Evolutionary conservation across 164 flowering plant genomes (phyloP), one percentile per base, ranked within the genome.

Genomic region (Magnolia changhungtana): DNA sequence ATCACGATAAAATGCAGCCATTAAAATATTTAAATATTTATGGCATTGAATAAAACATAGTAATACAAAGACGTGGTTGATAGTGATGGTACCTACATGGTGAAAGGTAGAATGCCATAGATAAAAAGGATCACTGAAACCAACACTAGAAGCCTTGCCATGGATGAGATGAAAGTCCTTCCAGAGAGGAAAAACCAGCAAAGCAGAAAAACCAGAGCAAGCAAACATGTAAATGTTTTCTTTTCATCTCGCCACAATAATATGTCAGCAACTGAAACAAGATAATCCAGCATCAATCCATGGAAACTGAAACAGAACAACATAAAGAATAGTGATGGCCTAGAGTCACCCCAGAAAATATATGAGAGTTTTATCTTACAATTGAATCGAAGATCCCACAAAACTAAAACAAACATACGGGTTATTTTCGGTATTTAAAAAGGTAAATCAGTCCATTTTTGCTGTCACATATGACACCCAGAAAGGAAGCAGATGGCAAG

Each of bases 211-310:
- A 71, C 79, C 71, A 86, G 69, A 21, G 78, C 77, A 77, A 92
- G 80, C 72, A 92, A 91, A 78, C 61, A 89, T 6, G 82, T 69
- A 78, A 93, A 96, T 50, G 96, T 87, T 77, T 78, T 85, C 89
- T 84, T 90, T 84, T 96, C 97, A 77, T 93, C 90, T 75, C 96
- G 89, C 99, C 99, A 96, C 64, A 96, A 86, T 80, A 96, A 84
- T 75, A 92, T 83, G 58, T 91, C 95, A 13, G 98, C 96, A 85
- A 90, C 99, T 96, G 97, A 84, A 93, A 23, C 37, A 77, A 82
- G 27, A 84, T 11, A 66, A 66, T 63, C 63, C 49, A 81, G 50
- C 49, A 77, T 86, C 78, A 86, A 67, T 78, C 64, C 7, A n/a
- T 8, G 64, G 24, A 31, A 65, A 63, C 69, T 19, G 13, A 61